Conservation (phyloP, 192 early-diverging fungal genomes). For the Diversispora eburnea region DNA sequence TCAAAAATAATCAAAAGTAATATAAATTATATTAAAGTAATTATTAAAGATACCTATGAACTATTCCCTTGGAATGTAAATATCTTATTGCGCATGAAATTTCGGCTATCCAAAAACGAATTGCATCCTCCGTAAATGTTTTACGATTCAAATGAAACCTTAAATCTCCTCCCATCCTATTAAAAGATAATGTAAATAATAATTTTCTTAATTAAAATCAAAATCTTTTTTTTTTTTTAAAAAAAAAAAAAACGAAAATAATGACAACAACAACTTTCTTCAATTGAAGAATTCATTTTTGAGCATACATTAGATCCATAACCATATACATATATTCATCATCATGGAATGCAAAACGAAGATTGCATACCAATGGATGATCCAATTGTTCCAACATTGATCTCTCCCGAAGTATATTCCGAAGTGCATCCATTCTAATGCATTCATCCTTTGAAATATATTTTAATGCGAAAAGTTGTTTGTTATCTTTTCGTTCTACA, state of each 20-base stretch:
- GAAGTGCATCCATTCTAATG: conserved; percentile 78
- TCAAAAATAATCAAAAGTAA: not conserved
- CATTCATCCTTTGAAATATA: conserved; percentile 86
- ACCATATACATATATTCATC: conserved; percentile 87
- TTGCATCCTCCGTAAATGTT: conserved; percentile 69
- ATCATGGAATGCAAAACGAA: conserved; percentile 89
- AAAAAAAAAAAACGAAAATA: not conserved
- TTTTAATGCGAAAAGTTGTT: conserved; percentile 76
- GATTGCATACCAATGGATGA: conserved; percentile 63
- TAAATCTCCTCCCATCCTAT: conserved; percentile 79
- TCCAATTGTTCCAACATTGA: conserved; percentile 74
- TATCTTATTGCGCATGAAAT: conserved; percentile 75
- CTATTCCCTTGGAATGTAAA: conserved; percentile 76
- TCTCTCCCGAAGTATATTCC: conserved; percentile 80
- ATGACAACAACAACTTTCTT: not conserved
- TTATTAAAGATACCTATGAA: conserved; percentile 62
- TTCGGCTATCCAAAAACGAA: conserved; percentile 89
- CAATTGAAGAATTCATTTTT: conserved; percentile 8
- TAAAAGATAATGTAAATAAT: not conserved
- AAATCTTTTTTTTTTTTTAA: no score
- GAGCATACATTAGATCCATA: conserved; percentile 76
- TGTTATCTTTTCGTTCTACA: conserved; percentile 68
- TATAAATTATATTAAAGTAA: not conserved
- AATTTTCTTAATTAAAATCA: not conserved
- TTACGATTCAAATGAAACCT: conserved; percentile 73